Evolutionary conservation across 768 basidiomycete genomes (phyloP).

Genomic region (Mrakia frigida): DNA sequence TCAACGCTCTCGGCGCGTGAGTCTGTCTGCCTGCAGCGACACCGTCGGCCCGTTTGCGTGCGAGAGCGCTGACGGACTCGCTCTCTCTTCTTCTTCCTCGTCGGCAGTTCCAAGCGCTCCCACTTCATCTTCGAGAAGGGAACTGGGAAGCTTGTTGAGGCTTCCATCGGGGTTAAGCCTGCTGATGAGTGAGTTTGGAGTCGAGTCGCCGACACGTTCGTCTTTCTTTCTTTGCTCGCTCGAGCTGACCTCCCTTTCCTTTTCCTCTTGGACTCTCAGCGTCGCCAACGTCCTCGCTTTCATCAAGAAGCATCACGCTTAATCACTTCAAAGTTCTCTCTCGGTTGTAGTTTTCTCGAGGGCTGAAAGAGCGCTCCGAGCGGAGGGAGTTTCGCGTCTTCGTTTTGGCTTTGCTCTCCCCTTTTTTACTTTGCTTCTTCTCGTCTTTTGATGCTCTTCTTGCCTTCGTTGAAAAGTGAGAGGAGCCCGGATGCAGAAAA

Average conservation of each 20-base stretch:
- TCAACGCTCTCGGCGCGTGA: conserved; percentile 65
- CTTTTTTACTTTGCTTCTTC: too few relatives aligned
- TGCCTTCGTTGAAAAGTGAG: too few relatives aligned
- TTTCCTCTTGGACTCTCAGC: conserved; percentile 44
- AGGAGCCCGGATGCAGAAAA: too few relatives aligned
- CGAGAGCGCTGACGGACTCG: neutral
- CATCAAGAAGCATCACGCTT: conserved; percentile 51
- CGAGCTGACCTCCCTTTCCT: neutral
- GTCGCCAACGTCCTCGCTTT: conserved; percentile 63
- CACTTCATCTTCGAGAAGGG: conserved; percentile 92
- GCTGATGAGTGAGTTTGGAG: conserved; percentile 33
- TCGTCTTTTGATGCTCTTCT: too few relatives aligned
- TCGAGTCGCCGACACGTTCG: neutral
- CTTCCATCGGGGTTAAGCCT: conserved; percentile 63
- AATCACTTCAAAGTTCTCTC: neutral
- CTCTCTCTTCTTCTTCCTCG: neutral
- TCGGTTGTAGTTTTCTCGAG: neutral
- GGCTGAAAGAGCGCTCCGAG: too few relatives aligned
- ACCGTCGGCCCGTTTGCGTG: too few relatives aligned
- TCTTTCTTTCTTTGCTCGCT: neutral
- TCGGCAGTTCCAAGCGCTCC: conserved; percentile 69
- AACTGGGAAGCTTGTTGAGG: conserved; percentile 72
- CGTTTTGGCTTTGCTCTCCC: too few relatives aligned
- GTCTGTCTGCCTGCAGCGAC: neutral
- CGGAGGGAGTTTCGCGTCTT: too few relatives aligned